phyloP scores from a whole-genome alignment of 2,329 filamentous ascomycete species.

The Rhynchosporium graminicola region DNA sequence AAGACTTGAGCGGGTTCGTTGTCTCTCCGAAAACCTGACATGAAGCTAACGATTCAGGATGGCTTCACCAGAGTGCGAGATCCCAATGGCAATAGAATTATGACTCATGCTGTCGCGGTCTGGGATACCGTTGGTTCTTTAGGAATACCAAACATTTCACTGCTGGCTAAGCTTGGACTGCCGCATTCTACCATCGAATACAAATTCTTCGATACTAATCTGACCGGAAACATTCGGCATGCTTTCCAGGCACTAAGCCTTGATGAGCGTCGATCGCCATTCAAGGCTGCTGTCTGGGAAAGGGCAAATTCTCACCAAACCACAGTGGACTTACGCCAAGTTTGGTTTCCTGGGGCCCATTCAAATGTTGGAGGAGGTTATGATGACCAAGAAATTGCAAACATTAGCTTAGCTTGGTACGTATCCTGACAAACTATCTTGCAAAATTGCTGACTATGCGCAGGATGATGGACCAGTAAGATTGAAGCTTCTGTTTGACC shows the following conservation, averaged over 20 bases:
- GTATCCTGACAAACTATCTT: not conserved
- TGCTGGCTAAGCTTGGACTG: constrained; percentile 39
- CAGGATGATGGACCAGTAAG: constrained; percentile 50
- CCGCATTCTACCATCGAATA: constrained; percentile 43
- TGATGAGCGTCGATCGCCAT: constrained; percentile 48
- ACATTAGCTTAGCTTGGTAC: constrained; percentile 46
- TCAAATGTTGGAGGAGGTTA: constrained; percentile 52
- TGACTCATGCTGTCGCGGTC: constrained; percentile 49
- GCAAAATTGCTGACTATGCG: constrained; percentile 38
- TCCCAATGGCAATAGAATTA: constrained; percentile 41
- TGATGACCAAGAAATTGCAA: constrained; percentile 49
- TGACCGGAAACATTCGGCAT: constrained; percentile 46
- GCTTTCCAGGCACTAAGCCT: constrained; percentile 54
- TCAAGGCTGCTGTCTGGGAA: constrained; percentile 46
- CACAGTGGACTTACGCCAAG: constrained; percentile 41
- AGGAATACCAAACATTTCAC: constrained; percentile 46
- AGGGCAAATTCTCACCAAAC: constrained; percentile 27
- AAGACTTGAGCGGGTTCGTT: constrained; percentile 43
- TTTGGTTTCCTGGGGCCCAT: constrained; percentile 49
- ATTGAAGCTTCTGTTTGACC: not conserved
- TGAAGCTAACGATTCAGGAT: constrained; percentile 15
- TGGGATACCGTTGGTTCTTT: constrained; percentile 49
- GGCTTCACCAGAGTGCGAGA: constrained; percentile 41
- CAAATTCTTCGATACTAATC: constrained; percentile 47
- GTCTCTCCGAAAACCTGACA: not conserved